These are phyloP conservation scores for Ascochyta rabiei DNA, from an alignment of 2,329 filamentous ascomycete species.

Conservation along the genomic window DNA sequence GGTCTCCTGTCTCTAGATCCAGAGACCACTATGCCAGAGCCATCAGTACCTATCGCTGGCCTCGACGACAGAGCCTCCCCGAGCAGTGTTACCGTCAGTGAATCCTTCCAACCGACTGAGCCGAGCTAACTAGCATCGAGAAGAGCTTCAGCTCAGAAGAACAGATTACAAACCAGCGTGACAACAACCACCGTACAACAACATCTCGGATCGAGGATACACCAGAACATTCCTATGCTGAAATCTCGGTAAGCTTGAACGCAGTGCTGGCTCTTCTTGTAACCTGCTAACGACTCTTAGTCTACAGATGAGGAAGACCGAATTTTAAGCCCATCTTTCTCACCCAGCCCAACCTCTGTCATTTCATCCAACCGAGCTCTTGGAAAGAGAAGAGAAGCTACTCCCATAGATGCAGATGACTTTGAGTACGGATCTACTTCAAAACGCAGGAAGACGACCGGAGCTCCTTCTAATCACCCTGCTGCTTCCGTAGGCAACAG, in stretches of 20 bases:
- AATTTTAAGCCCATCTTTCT: not conserved
- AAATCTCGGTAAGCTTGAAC: not conserved
- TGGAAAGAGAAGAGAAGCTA: not conserved
- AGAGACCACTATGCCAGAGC: not conserved
- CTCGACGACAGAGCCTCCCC: not conserved
- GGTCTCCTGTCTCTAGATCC: not conserved
- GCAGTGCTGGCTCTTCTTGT: not conserved
- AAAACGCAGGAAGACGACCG: not conserved
- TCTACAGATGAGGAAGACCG: not conserved
- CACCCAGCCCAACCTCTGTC: not conserved
- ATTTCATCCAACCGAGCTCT: not conserved
- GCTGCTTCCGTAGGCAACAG: not conserved
- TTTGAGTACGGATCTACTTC: not conserved
- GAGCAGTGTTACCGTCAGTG: not conserved
- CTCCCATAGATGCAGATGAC: not conserved
- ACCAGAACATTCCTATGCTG: not conserved
- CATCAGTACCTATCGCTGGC: not conserved
- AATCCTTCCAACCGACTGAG: not conserved
- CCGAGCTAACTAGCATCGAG: not conserved
- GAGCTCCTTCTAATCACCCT: not conserved
- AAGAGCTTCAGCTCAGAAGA: not conserved
- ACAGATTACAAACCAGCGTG: not conserved
- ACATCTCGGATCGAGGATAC: not conserved
- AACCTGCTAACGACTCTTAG: not conserved
- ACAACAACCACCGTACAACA: no score